A percentile compares a stretch with the other conserved stretches of the same genome.
Evolutionary conservation across 371 early-diverging fungal genomes (phyloP).

Genomic region (Amoeboaphelidium protococcarum): DNA sequence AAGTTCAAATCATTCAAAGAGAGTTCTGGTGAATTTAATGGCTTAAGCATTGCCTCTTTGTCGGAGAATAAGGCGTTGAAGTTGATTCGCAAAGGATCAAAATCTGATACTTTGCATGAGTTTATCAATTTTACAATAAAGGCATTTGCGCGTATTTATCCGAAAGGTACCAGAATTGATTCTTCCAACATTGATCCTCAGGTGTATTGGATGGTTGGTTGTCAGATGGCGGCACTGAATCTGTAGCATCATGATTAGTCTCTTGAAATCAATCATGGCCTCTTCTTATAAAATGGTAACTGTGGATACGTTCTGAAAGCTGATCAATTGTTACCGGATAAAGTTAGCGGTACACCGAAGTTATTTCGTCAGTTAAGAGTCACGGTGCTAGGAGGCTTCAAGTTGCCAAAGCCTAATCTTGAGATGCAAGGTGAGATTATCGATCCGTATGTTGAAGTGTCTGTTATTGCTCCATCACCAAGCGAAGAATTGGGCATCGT

Average conservation of each 20-base stretch:
- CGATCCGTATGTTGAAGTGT: slow-evolving; percentile 28
- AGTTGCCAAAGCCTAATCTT: slow-evolving; percentile 27
- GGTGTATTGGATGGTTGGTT: slow-evolving; percentile 36
- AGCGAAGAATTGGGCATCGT: slow-evolving; percentile 1
- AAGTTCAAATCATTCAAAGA: slow-evolving; percentile 24
- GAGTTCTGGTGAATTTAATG: slow-evolving; percentile 1
- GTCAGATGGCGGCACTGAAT: slow-evolving; percentile 60
- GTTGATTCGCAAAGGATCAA: neutral
- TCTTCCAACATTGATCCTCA: slow-evolving; percentile 50
- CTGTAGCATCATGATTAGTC: slow-evolving; percentile 27
- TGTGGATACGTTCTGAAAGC: slow-evolving; percentile 54
- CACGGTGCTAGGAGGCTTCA: slow-evolving; percentile 26
- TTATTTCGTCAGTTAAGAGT: slow-evolving; percentile 1
- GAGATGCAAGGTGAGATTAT: slow-evolving; percentile 16
- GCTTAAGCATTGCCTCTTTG: neutral
- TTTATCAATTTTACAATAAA: slow-evolving; percentile 20
- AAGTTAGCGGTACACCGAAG: neutral
- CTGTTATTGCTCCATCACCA: slow-evolving; percentile 12
- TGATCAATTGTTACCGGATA: slow-evolving; percentile 9
- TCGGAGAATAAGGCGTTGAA: neutral
- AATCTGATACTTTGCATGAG: slow-evolving; percentile 3
- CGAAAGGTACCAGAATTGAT: slow-evolving; percentile 32
- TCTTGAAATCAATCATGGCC: slow-evolving; percentile 33
- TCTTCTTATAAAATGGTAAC: slow-evolving; percentile 33
- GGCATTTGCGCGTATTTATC: slow-evolving; percentile 39